Conservation (phyloP, 306 rosid genomes). For the Castanea sativa region DNA sequence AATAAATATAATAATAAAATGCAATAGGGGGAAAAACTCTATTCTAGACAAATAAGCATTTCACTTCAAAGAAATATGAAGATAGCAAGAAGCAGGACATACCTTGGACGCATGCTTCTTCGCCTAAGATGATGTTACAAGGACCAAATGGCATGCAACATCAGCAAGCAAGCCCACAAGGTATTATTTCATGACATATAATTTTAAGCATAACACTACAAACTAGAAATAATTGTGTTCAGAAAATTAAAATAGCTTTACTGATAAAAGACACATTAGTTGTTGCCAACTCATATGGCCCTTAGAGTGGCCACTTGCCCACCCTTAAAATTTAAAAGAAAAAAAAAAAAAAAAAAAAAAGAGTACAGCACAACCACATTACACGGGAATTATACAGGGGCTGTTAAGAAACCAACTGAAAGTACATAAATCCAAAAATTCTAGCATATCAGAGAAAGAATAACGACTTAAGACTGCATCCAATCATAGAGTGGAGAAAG, state of each 20-base stretch:
- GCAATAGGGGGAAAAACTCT: background rate
- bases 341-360: too few relatives aligned
- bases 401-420: too few relatives aligned
- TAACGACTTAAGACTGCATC: too few relatives aligned
- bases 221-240: background rate
- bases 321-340: too few relatives aligned
- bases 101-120: background rate
- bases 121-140: background rate
- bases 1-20: background rate
- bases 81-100: background rate
- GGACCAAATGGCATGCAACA: background rate
- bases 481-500: too few relatives aligned
- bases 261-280: background rate
- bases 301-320: background rate
- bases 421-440: too few relatives aligned
- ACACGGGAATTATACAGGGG: too few relatives aligned
- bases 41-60: background rate
- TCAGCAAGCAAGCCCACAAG: background rate
- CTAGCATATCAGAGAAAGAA: too few relatives aligned
- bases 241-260: background rate
- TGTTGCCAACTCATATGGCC: background rate
- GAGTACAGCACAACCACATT: too few relatives aligned
- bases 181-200: background rate
- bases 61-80: background rate
- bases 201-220: background rate